Conservation (phyloP, 2,329 filamentous ascomycete species). For the Gaeumannomyces tritici region DNA sequence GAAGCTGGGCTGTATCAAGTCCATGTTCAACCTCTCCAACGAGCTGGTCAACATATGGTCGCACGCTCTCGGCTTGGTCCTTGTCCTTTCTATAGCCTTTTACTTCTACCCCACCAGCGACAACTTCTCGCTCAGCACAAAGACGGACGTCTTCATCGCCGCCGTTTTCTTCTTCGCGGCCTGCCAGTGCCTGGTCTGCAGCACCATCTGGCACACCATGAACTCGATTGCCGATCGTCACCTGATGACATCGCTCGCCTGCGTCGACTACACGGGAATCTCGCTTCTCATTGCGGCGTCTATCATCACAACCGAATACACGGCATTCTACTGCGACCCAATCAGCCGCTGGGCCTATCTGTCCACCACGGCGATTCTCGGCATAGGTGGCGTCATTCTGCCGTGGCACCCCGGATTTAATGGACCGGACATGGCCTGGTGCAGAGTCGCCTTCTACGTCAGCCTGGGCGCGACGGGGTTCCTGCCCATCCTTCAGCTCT, state of each 20-base stretch:
- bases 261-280: conserved; percentile 97
- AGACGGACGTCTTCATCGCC: conserved; percentile 81
- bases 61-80: conserved; percentile 77
- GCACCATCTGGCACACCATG: conserved; percentile 97
- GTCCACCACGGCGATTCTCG: conserved; percentile 67
- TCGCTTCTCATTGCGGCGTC: conserved; percentile 89
- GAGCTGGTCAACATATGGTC: conserved; percentile 98
- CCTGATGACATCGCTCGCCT: conserved; percentile 89
- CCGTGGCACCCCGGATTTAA: conserved; percentile 98
- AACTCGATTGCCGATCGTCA: conserved; percentile 87
- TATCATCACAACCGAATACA: conserved; percentile 98
- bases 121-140: conserved; percentile 80
- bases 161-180: conserved; percentile 95
- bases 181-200: conserved; percentile 90
- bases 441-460: conserved; percentile 84
- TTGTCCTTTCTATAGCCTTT: conserved; percentile 82
- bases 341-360: conserved; percentile 81
- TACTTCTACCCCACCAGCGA: conserved; percentile 88
- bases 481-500: conserved; percentile 77
- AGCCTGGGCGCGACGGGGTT: conserved; percentile 81
- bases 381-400: conserved; percentile 78
- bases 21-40: conserved; percentile 78
- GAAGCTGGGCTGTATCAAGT: conserved; percentile 79
- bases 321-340: conserved; percentile 96
- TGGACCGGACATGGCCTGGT: conserved; percentile 83